Evolutionary conservation across 2,329 filamentous ascomycete genomes (phyloP).

Genomic region (Aspergillus sp.): DNA sequence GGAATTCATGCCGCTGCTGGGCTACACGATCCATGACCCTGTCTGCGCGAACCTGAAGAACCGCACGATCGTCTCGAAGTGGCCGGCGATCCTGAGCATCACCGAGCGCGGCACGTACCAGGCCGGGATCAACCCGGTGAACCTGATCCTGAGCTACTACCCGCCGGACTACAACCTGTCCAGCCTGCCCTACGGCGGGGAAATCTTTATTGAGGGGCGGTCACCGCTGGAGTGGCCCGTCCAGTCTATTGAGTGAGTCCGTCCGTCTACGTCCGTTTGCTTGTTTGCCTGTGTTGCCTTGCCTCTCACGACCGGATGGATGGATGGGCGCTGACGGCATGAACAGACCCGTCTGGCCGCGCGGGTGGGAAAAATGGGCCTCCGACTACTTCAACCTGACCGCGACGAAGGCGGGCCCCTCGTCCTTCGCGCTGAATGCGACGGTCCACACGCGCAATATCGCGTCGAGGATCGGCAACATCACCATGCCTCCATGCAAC

Average conservation of each 20-base stretch:
- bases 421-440: not conserved
- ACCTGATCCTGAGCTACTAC: not conserved
- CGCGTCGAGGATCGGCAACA: not conserved
- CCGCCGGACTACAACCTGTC: too few species aligned
- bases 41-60: not conserved
- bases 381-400: not conserved
- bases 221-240: not conserved
- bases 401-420: not conserved
- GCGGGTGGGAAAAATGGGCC: too few species aligned
- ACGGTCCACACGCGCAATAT: too few species aligned
- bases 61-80: slow-evolving; percentile 1
- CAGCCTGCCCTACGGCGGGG: too few species aligned
- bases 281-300: too few species aligned
- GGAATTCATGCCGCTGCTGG: not conserved
- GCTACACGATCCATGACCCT: not conserved
- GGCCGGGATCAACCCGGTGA: not conserved
- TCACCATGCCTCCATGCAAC: not conserved
- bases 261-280: too few species aligned
- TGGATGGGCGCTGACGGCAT: too few species aligned
- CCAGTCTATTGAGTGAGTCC: not conserved
- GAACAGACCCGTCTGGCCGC: too few species aligned
- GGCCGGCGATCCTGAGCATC: not conserved
- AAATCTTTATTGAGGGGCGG: too few species aligned
- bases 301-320: too few species aligned
- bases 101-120: not conserved